Evolutionary conservation across 2,329 filamentous ascomycete species (phyloP).

Genomic region (Biscogniauxia sp.): DNA sequence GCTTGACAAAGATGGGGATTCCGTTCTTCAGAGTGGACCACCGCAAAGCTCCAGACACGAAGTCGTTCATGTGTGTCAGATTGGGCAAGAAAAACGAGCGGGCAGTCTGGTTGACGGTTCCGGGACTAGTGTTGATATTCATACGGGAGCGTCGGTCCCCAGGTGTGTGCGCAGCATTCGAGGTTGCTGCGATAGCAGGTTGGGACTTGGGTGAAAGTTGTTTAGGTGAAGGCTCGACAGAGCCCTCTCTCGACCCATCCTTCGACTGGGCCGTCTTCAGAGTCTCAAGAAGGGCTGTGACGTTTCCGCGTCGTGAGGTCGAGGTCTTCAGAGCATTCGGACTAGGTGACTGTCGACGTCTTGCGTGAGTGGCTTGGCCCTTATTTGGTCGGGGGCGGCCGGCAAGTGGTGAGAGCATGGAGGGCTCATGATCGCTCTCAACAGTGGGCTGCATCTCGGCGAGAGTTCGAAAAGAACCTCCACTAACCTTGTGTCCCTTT

Average conservation of each 20-base stretch:
- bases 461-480: slow-evolving; percentile 21
- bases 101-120: slow-evolving; percentile 39
- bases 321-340: slow-evolving; percentile 18
- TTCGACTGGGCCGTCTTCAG: slow-evolving; percentile 30
- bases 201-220: slow-evolving; percentile 15
- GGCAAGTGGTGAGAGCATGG: slow-evolving; percentile 26
- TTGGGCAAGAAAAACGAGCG: slow-evolving; percentile 55
- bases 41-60: slow-evolving; percentile 53
- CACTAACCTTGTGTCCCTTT: background rate
- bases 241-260: slow-evolving; percentile 5
- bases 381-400: slow-evolving; percentile 11
- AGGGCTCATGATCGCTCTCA: slow-evolving; percentile 51
- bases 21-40: slow-evolving; percentile 53
- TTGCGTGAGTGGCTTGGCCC: slow-evolving; percentile 28
- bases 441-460: slow-evolving; percentile 53
- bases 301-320: slow-evolving; percentile 29
- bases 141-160: slow-evolving; percentile 18
- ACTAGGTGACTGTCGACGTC: slow-evolving; percentile 11
- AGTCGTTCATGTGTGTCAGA: slow-evolving; percentile 55
- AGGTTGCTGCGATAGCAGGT: slow-evolving; percentile 12
- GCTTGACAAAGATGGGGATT: slow-evolving; percentile 55
- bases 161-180: slow-evolving; percentile 17
- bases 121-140: slow-evolving; percentile 20
- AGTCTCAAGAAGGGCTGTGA: slow-evolving; percentile 33
- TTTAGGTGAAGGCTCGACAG: slow-evolving; percentile 14